These are phyloP conservation scores for Spathaspora sp. DNA, from an alignment of 1,139 yeast species.

Conservation along the genomic window DNA sequence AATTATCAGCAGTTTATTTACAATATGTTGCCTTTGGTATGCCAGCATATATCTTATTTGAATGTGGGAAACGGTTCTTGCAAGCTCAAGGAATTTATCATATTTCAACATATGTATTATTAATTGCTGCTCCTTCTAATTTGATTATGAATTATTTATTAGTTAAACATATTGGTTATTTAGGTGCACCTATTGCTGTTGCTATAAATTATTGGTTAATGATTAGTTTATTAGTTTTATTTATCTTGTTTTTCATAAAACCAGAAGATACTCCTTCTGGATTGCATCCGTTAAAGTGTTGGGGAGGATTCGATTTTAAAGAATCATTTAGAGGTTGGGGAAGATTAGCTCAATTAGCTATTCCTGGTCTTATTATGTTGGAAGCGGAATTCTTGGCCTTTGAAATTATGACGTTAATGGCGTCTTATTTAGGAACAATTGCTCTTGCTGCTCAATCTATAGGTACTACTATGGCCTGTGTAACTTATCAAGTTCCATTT, in stretches of 20 bases:
- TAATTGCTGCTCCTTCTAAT: conserved; percentile 64
- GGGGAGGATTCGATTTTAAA: conserved; percentile 32
- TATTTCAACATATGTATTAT: conserved; percentile 70
- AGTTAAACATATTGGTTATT: conserved; percentile 37
- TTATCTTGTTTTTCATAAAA: conserved; percentile 38
- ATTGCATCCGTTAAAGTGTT: conserved; percentile 42
- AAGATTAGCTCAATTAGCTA: conserved; percentile 46
- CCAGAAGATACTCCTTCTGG: conserved; percentile 42
- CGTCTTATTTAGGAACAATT: conserved; percentile 55
- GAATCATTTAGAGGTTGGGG: conserved; percentile 49
- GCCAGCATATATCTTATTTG: conserved; percentile 68
- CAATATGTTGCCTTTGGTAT: conserved; percentile 52
- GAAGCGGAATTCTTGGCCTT: conserved; percentile 61
- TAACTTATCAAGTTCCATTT: conserved; percentile 54
- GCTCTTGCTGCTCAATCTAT: conserved; percentile 60
- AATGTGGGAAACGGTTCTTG: conserved; percentile 67
- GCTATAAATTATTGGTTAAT: conserved; percentile 57
- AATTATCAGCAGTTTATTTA: conserved; percentile 51
- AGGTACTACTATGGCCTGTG: conserved; percentile 55
- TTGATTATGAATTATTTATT: conserved; percentile 48
- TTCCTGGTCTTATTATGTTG: conserved; percentile 59
- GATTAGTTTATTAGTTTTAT: conserved; percentile 45
- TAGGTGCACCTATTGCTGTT: conserved; percentile 62
- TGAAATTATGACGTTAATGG: conserved; percentile 54
- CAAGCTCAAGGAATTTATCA: conserved; percentile 82